phyloP scores from a whole-genome alignment of 177 flowering plant species.

The Vitis hybrid region DNA sequence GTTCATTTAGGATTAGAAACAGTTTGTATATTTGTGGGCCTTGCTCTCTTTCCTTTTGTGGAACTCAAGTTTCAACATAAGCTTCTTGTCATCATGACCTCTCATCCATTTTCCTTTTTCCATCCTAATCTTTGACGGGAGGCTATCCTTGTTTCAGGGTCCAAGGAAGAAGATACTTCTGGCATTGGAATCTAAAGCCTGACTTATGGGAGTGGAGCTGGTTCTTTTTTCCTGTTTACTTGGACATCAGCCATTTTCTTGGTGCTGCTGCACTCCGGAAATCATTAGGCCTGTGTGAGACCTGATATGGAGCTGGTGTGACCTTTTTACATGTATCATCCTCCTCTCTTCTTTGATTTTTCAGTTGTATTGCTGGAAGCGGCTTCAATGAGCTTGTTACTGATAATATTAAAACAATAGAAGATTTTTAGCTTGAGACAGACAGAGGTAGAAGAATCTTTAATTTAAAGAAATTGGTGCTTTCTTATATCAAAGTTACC shows the following conservation, averaged over 20 bases:
- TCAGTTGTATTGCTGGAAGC: neutral
- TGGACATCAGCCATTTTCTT: neutral
- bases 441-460: neutral
- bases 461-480: neutral
- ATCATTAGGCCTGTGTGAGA: slow-evolving; percentile 5
- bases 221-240: neutral
- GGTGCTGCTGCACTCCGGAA: neutral
- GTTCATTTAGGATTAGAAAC: no score
- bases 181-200: slow-evolving; percentile 31
- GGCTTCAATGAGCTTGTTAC: slow-evolving; percentile 4
- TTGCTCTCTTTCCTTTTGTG: no score
- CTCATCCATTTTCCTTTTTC: neutral
- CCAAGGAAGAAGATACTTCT: slow-evolving; percentile 41
- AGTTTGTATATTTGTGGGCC: no score
- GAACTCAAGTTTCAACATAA: no score
- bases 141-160: slow-evolving; percentile 23
- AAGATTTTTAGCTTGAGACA: neutral
- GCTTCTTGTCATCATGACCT: no score
- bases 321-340: neutral
- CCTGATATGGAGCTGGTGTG: no score
- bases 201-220: slow-evolving; percentile 3
- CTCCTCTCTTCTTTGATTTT: neutral
- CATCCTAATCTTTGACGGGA: neutral
- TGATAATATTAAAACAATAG: neutral
- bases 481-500: neutral